Conservation (phyloP, 345 rosid species). For the Salix suchowensis region DNA sequence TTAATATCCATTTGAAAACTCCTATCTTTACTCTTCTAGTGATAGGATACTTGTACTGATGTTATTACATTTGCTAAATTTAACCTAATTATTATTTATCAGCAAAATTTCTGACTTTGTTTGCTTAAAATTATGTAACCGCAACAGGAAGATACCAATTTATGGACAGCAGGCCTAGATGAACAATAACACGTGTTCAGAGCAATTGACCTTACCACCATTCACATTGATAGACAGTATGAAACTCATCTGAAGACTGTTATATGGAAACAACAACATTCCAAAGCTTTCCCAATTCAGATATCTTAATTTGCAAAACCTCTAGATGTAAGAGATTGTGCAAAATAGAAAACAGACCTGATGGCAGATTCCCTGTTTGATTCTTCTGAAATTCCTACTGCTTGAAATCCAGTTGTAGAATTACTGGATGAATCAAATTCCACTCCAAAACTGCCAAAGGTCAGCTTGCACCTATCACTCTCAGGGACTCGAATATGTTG, state of each 20-base stretch:
- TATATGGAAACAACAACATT: background rate
- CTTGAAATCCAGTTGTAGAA: conserved; percentile 32
- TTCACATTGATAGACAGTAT: background rate
- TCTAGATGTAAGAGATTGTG: background rate
- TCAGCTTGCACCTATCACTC: conserved; percentile 63
- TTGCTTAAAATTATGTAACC: background rate
- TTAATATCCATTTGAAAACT: background rate
- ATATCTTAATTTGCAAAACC: background rate
- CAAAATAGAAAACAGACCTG: conserved; percentile 40
- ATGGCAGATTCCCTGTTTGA: conserved; percentile 43
- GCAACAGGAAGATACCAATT: background rate
- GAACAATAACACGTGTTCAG: background rate
- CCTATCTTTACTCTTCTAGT: background rate
- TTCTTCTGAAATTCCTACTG: conserved; percentile 41
- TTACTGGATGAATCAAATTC: conserved; percentile 48
- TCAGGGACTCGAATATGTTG: conserved; percentile 81
- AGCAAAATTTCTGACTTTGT: background rate
- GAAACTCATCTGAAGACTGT: background rate
- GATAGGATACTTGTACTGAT: background rate
- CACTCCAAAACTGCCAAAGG: conserved; percentile 78
- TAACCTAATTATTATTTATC: background rate
- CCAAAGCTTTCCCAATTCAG: background rate
- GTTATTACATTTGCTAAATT: background rate
- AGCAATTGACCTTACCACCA: background rate
- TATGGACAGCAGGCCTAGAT: background rate